A percentile compares a stretch with the other conserved stretches of the same genome.
Conservation (phyloP, 2,329 filamentous ascomycete genomes). For the Microsporum canis region DNA sequence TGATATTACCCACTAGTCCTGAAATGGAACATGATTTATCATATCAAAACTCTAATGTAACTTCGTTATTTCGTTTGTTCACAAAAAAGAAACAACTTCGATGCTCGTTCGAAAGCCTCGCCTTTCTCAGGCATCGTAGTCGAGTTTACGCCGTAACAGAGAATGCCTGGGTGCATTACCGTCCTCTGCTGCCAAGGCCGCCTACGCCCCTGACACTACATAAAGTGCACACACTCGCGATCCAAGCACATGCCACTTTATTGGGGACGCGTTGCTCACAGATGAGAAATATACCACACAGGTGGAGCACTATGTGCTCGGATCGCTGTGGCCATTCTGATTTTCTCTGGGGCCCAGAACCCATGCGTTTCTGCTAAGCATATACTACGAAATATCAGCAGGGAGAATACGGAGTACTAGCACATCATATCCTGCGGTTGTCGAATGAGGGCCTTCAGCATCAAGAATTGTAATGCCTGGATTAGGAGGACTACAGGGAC, state of each 20-base stretch:
- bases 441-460: neutral
- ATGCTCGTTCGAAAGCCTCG: neutral
- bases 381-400: neutral
- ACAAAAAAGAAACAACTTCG: neutral
- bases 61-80: neutral
- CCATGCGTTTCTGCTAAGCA: neutral
- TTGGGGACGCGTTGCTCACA: neutral
- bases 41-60: slow-evolving; percentile 1
- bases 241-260: neutral
- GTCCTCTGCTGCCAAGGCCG: neutral
- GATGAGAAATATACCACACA: neutral
- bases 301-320: neutral
- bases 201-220: neutral
- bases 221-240: neutral
- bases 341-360: neutral
- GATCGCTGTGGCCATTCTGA: slow-evolving; percentile 1
- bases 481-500: neutral
- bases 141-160: neutral
- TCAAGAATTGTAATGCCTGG: neutral
- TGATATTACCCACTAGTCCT: neutral
- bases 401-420: neutral
- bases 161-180: neutral
- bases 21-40: neutral
- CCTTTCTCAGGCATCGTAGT: neutral
- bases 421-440: neutral